phyloP scores from a whole-genome alignment of 1,284 basidiomycete genomes.

The Rhodotorula sp. region DNA sequence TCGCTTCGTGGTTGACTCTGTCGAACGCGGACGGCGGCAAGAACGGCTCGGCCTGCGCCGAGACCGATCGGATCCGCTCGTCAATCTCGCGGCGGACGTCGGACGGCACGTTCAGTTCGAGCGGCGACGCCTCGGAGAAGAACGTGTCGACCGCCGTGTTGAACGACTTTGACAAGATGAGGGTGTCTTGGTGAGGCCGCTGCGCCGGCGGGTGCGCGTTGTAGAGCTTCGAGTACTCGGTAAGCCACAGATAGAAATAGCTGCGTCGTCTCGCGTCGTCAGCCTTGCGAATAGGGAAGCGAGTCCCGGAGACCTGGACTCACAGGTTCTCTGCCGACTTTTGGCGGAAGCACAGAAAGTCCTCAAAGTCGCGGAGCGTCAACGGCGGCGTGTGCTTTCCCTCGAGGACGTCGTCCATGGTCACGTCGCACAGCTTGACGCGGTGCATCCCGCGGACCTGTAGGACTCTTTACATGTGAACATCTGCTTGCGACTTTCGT shows the following conservation, averaged over 20 bases:
- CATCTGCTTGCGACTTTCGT: too few species aligned
- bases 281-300: too few species aligned
- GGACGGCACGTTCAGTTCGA: constrained; percentile 38
- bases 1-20: constrained; percentile 20
- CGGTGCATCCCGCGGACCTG: constrained; percentile 26
- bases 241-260: constrained; percentile 26
- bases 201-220: constrained; percentile 1
- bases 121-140: constrained; percentile 28
- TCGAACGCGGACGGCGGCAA: constrained; percentile 33
- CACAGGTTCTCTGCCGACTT: constrained; percentile 30
- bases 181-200: constrained; percentile 16
- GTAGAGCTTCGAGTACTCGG: constrained; percentile 27
- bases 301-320: background rate
- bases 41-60: constrained; percentile 17
- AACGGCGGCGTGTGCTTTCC: constrained; percentile 32
- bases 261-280: background rate
- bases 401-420: constrained; percentile 28
- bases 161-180: constrained; percentile 29
- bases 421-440: constrained; percentile 34
- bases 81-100: constrained; percentile 33
- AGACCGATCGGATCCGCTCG: constrained; percentile 11
- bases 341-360: constrained; percentile 32
- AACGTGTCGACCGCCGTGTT: constrained; percentile 31
- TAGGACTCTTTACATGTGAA: too few species aligned
- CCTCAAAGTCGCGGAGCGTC: constrained; percentile 36